These are phyloP conservation scores for Mesotaenium endlicherianum DNA, from an alignment of 139 green algal genomes.

Conservation along the genomic window DNA sequence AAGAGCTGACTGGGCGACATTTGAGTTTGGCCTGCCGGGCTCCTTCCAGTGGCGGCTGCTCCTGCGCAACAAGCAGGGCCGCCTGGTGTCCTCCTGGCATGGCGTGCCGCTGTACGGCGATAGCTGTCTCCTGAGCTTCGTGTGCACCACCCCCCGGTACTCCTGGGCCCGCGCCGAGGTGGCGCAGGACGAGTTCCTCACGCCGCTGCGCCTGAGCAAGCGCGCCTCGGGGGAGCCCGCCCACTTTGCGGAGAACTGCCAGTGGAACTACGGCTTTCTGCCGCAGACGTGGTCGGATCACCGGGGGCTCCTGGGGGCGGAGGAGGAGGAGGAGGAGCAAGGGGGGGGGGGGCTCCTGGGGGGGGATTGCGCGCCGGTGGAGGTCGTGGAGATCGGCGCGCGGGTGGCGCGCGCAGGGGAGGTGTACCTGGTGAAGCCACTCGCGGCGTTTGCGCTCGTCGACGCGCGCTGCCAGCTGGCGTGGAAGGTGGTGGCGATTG, in stretches of 20 bases:
- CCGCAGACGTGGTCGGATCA: slow-evolving; percentile 21
- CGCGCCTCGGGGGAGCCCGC: neutral
- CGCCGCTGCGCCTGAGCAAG: neutral
- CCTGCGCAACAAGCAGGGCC: neutral
- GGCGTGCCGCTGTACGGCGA: slow-evolving; percentile 11
- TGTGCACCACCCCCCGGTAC: slow-evolving; percentile 16
- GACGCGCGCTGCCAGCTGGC: neutral
- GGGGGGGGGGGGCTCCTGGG: too few species aligned
- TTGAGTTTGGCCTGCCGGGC: slow-evolving; percentile 14
- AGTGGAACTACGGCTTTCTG: slow-evolving; percentile 21
- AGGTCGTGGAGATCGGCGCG: slow-evolving; percentile 25
- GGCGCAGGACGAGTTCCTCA: slow-evolving; percentile 23
- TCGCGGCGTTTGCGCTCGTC: slow-evolving; percentile 13
- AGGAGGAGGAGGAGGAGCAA: neutral
- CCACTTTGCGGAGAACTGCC: slow-evolving; percentile 17
- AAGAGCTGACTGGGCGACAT: too few species aligned
- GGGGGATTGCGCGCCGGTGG: slow-evolving; percentile 1
- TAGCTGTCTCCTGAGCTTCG: neutral
- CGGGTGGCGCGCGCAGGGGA: neutral
- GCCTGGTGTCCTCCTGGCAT: slow-evolving; percentile 20
- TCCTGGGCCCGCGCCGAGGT: slow-evolving; percentile 2
- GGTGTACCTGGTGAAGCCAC: slow-evolving; percentile 36
- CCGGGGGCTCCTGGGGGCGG: neutral
- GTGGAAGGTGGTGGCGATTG: slow-evolving; percentile 34
- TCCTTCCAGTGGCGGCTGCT: slow-evolving; percentile 23